Conservation (phyloP, 495 filamentous ascomycete genomes). For the Penicillium tannophilum region DNA sequence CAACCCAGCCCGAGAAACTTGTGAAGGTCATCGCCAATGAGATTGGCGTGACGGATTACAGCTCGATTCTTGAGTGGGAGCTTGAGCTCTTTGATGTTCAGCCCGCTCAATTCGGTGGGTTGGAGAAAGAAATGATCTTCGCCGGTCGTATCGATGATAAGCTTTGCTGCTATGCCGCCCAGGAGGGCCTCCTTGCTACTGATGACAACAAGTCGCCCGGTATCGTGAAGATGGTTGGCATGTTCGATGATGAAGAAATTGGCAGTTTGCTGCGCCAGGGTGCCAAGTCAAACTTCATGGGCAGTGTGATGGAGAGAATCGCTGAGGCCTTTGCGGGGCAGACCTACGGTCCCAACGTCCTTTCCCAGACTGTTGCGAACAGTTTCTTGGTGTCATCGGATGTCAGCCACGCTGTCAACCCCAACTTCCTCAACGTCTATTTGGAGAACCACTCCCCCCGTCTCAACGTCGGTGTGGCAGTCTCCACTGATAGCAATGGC, state of each 20-base stretch:
- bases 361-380: conserved; percentile 86
- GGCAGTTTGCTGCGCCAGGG: conserved; percentile 89
- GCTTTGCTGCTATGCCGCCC: conserved; percentile 89
- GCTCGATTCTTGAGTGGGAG: conserved; percentile 90
- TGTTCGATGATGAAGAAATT: conserved; percentile 97
- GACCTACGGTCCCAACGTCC: conserved; percentile 62
- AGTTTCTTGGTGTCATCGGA: conserved; percentile 92
- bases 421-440: conserved; percentile 83
- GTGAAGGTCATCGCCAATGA: conserved; percentile 79
- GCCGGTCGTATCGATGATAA: conserved; percentile 96
- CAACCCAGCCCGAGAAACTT: conserved; percentile 80
- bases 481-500: conserved; percentile 85
- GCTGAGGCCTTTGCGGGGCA: conserved; percentile 65
- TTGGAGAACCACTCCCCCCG: conserved; percentile 82
- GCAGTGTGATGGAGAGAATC: conserved; percentile 75
- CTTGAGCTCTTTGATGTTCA: conserved; percentile 95
- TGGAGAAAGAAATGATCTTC: conserved; percentile 94
- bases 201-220: conserved; percentile 51
- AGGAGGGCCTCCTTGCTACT: conserved; percentile 79
- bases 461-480: conserved; percentile 85
- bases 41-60: conserved; percentile 66
- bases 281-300: conserved; percentile 84
- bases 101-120: conserved; percentile 78
- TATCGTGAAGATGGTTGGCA: conserved; percentile 79
- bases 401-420: conserved; percentile 92